Evolutionary conservation across 1,139 yeast species (phyloP), one percentile per base, ranked within the genome.

Genomic region (Candida glucosophila): DNA sequence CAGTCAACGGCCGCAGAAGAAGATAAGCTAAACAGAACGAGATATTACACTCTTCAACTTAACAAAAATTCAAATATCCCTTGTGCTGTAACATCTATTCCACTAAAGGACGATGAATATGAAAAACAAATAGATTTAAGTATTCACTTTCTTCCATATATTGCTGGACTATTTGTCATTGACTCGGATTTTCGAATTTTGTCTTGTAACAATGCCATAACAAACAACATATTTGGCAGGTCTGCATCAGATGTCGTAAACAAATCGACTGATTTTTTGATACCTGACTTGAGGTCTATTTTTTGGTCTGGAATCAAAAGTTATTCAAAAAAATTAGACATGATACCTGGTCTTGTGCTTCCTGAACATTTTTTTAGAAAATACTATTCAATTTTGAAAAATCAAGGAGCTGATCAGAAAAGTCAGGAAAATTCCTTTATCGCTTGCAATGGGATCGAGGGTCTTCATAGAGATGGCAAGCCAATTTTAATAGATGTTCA

Each of bases 321-420:
- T 19, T 62, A 47, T 25, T 31, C 58, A 20, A 67, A 69, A 33
- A 33, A 50, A 22, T 40, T 53, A 26, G 37, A 55, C 34, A 32
- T 68, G 43, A 34, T 82, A 70, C 43, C 65, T 55, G 56, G 94
- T 0, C 47, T 64, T 23, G 72, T 86, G 1, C 55, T 86, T 10
- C 95, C 95, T 0, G 96, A 86, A 47, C 95, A 86, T 52, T 79
- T 81, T 46, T 85, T 86, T 51, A 65, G 96, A 36, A 77, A 76
- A 31, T 62, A 58, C 34, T 56, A 59, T 33, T 58, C 66, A 2
- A 36, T 46, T 3, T 31, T 56, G 15, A 44, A 43, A 22, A 32
- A 33, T 22, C 29, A 35, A 14, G 30, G 34, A 5, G 28, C 33
- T 16, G 30, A 30, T 8, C 30, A 35, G 4, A 37, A 30, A 11